Evolutionary conservation across 345 rosid genomes (phyloP), one percentile per base, ranked within the genome.

Genomic region (Eucalyptus leucophloia): DNA sequence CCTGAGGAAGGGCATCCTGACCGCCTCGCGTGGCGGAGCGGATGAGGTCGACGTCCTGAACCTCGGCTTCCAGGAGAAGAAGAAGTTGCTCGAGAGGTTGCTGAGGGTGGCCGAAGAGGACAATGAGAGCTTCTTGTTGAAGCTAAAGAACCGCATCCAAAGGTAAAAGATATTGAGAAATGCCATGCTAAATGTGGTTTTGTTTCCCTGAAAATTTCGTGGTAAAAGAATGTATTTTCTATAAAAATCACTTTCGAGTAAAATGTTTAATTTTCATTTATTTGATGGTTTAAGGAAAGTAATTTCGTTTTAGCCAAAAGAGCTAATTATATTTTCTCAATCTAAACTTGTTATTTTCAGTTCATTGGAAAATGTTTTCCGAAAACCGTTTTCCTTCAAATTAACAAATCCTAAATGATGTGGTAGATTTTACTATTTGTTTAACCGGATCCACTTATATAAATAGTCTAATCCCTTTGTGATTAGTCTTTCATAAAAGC

Each of bases 1-100:
- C n/a, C 87, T 93, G 32, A 92, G 92, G 90, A 95, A 90, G 90
- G 96, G 95, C 12, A 88, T 95, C 51, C 87, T 93, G 42, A 87
- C 60, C 14, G 80, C 88, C 49, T 88, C 92, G 26, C 58, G 58
- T 3, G 91, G 94, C 40, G 69, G 26, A 5, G 88, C 91, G 6
- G 62, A 34, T 8, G 95, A 94, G 87, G 87, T 95, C 32, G 92
- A 93, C 67, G 30, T 94, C 10, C 18, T 86, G 23, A 60, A 88
- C 58, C 93, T 95, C 42, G 94, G 93, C 18, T 72, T 90, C 82
- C 90, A 90, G 24, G 94, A 95, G 88, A 92, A 92, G 86, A 89
- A 54, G 69, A 89, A 54, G 82, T 62, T 93, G 91, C 24, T 94
- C 12, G 95, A 92, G 80, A 90, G 92, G 49, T 83, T 95, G 90